Conservation (phyloP, 768 basidiomycete genomes). For the Podaxis sp. region DNA sequence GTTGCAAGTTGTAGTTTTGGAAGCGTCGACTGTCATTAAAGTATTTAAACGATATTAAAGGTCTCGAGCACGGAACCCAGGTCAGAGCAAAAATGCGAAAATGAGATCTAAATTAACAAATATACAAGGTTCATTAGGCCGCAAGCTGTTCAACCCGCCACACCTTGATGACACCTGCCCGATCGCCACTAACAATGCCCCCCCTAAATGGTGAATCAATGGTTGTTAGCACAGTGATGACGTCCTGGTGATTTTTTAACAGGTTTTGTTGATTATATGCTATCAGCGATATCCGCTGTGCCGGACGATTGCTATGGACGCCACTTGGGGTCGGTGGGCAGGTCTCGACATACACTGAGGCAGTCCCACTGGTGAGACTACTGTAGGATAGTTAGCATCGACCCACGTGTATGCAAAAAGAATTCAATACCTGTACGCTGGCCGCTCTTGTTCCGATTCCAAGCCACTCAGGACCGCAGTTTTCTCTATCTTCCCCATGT, state of each 20-base stretch:
- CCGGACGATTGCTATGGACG: slow-evolving; percentile 59
- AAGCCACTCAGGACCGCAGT: slow-evolving; percentile 78
- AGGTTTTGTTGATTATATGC: slow-evolving; percentile 81
- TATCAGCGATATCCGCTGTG: slow-evolving; percentile 73
- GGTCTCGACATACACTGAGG: slow-evolving; percentile 57
- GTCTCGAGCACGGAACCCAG: no score
- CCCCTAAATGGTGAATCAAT: slow-evolving; percentile 93
- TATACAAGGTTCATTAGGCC: not conserved
- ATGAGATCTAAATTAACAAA: not conserved
- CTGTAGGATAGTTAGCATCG: slow-evolving; percentile 13
- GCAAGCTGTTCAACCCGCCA: slow-evolving; percentile 69
- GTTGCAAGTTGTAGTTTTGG: no score
- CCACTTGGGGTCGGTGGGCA: slow-evolving; percentile 45
- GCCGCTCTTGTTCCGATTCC: slow-evolving; percentile 71
- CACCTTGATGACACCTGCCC: slow-evolving; percentile 86
- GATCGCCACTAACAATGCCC: slow-evolving; percentile 88
- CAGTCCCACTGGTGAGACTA: slow-evolving; percentile 35
- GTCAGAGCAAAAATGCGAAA: not conserved
- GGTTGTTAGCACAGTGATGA: slow-evolving; percentile 78
- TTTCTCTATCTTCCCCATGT: slow-evolving; percentile 66
- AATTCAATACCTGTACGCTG: slow-evolving; percentile 62
- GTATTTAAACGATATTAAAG: no score
- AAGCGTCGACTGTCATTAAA: no score
- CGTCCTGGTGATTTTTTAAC: slow-evolving; percentile 85
- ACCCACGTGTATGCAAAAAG: not conserved